Conservation (phyloP, 2,329 filamentous ascomycete genomes). For the Aspergillus sp. region DNA sequence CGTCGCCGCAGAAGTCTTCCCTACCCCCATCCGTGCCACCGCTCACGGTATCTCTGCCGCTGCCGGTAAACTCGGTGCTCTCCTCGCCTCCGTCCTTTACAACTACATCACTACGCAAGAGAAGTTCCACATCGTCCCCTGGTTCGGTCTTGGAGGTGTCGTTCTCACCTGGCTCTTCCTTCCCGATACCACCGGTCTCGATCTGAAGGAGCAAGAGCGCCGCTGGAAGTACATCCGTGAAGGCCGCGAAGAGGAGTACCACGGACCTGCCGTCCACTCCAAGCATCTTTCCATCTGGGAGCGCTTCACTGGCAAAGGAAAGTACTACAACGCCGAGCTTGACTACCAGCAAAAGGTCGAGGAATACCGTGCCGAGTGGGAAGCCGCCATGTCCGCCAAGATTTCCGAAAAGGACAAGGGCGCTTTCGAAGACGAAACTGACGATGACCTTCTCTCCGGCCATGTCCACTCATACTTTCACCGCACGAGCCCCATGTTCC, state of each 20-base stretch:
- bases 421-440: slow-evolving; percentile 37
- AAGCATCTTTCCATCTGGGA: slow-evolving; percentile 88
- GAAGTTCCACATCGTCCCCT: slow-evolving; percentile 90
- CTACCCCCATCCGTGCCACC: slow-evolving; percentile 86
- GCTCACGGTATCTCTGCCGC: slow-evolving; percentile 96
- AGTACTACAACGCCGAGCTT: slow-evolving; percentile 76
- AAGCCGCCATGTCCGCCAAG: slow-evolving; percentile 50
- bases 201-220: slow-evolving; percentile 95
- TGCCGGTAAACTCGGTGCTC: slow-evolving; percentile 81
- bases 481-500: slow-evolving; percentile 49
- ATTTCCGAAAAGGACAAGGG: slow-evolving; percentile 48
- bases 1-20: slow-evolving; percentile 93
- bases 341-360: slow-evolving; percentile 83
- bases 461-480: slow-evolving; percentile 56
- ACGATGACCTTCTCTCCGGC: slow-evolving; percentile 49
- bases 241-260: slow-evolving; percentile 78
- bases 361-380: slow-evolving; percentile 69
- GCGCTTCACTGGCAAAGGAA: slow-evolving; percentile 72
- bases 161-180: slow-evolving; percentile 81
- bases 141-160: slow-evolving; percentile 89
- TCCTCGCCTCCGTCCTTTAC: slow-evolving; percentile 85
- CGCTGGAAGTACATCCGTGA: slow-evolving; percentile 84
- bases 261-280: slow-evolving; percentile 88
- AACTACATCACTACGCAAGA: slow-evolving; percentile 85
- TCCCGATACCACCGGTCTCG: slow-evolving; percentile 94